Evolutionary conservation across 108 stramenopile genomes (phyloP).

Genomic region (Pseudonitzschia delicatissima): DNA sequence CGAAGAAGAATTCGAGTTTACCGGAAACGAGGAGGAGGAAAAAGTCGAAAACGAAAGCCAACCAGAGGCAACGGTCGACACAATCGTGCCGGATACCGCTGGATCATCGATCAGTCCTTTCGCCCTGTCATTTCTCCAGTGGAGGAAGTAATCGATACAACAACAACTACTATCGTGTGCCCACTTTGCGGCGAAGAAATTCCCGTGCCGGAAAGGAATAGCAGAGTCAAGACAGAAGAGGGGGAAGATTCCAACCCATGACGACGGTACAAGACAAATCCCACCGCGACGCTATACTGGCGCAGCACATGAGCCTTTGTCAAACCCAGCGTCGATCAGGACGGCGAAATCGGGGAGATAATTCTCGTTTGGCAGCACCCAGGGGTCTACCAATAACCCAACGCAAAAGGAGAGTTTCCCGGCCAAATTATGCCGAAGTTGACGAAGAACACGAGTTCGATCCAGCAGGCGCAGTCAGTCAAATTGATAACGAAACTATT

Average conservation of each 20-base stretch:
- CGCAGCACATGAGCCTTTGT: constrained; percentile 35
- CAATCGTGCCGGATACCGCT: too few relatives aligned
- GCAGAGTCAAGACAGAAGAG: neutral
- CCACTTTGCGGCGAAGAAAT: constrained; percentile 32
- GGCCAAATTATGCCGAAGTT: constrained; percentile 9
- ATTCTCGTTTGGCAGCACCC: neutral
- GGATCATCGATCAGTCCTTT: too few relatives aligned
- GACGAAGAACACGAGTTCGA: constrained; percentile 10
- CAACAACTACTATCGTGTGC: constrained; percentile 10
- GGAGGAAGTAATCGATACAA: neutral
- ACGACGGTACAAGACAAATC: too few relatives aligned
- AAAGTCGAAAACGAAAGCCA: too few relatives aligned
- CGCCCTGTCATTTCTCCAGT: too few relatives aligned
- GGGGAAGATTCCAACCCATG: too few relatives aligned
- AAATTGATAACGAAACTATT: neutral
- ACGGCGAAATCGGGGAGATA: constrained; percentile 14
- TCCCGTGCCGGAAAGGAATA: constrained; percentile 18
- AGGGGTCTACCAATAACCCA: too few relatives aligned
- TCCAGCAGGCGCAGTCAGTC: neutral
- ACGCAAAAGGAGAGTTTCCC: too few relatives aligned
- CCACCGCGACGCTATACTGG: constrained; percentile 35
- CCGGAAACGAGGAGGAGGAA: neutral
- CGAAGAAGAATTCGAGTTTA: constrained; percentile 18
- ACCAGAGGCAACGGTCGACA: neutral
- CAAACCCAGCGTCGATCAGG: constrained; percentile 28